phyloP scores from a whole-genome alignment of 1,284 basidiomycete genomes.

The Blastosporella zonata region DNA sequence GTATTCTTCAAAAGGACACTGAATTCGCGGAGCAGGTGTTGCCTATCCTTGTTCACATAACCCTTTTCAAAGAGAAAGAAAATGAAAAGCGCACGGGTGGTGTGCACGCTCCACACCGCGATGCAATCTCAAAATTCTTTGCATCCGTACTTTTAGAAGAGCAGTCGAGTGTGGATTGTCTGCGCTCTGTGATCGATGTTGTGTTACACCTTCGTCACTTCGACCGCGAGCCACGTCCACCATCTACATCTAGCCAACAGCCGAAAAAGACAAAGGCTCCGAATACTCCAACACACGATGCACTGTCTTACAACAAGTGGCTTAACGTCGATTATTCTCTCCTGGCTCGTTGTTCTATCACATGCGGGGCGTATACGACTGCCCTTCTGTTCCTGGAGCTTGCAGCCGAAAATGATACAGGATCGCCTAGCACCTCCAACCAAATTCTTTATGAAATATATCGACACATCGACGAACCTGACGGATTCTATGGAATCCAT shows the following conservation, averaged over 20 bases:
- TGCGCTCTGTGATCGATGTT: slow-evolving; percentile 70
- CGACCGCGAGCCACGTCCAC: slow-evolving; percentile 28
- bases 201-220: slow-evolving; percentile 83
- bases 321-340: slow-evolving; percentile 73
- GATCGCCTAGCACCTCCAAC: slow-evolving; percentile 39
- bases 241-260: neutral
- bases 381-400: slow-evolving; percentile 90
- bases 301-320: slow-evolving; percentile 79
- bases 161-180: slow-evolving; percentile 42
- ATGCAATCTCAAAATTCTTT: slow-evolving; percentile 63
- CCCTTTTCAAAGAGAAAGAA: slow-evolving; percentile 47
- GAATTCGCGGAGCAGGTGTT: slow-evolving; percentile 66
- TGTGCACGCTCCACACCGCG: slow-evolving; percentile 22
- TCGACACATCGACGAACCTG: slow-evolving; percentile 93
- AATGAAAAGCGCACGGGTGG: neutral
- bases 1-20: slow-evolving; percentile 54
- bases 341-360: slow-evolving; percentile 73
- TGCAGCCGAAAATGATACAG: slow-evolving; percentile 52
- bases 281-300: slow-evolving; percentile 31
- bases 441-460: slow-evolving; percentile 88
- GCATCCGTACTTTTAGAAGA: slow-evolving; percentile 49
- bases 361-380: slow-evolving; percentile 83
- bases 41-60: slow-evolving; percentile 72
- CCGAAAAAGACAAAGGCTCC: neutral
- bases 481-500: slow-evolving; percentile 94